Evolutionary conservation across 2,329 filamentous ascomycete genomes (phyloP).

Genomic region (Monosporascus sp.): DNA sequence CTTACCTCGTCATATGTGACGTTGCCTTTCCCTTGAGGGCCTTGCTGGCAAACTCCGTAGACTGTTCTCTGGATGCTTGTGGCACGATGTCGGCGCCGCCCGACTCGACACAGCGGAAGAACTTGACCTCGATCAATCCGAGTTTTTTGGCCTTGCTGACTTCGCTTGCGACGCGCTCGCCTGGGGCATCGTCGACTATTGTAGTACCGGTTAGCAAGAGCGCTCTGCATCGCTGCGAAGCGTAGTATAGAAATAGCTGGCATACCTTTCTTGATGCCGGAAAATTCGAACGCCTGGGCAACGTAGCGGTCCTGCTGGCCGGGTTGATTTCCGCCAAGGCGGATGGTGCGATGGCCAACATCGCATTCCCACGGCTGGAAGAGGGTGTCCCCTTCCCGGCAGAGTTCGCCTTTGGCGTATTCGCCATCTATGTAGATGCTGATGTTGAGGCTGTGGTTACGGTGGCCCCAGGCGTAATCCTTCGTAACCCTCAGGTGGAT

Average conservation of each 20-base stretch:
- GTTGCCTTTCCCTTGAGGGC: slow-evolving; percentile 12
- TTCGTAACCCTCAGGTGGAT: slow-evolving; percentile 9
- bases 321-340: background rate
- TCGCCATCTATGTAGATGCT: slow-evolving; percentile 13
- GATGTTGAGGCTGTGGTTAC: slow-evolving; percentile 8
- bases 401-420: slow-evolving; percentile 7
- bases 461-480: slow-evolving; percentile 5
- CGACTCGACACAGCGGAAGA: slow-evolving; percentile 2
- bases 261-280: slow-evolving; percentile 11
- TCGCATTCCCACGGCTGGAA: background rate
- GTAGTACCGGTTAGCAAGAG: too few species aligned
- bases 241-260: background rate
- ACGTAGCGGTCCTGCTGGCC: background rate
- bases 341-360: background rate
- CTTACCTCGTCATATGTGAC: slow-evolving; percentile 16
- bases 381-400: background rate
- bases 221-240: too few species aligned
- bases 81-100: background rate
- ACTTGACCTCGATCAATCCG: slow-evolving; percentile 13
- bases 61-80: background rate
- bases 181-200: slow-evolving; percentile 7
- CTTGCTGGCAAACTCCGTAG: slow-evolving; percentile 4
- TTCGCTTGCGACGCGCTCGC: slow-evolving; percentile 4
- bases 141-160: slow-evolving; percentile 6
- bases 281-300: slow-evolving; percentile 3